phyloP scores from a whole-genome alignment of 345 rosid genomes.

The Mallotus nudiflorus region DNA sequence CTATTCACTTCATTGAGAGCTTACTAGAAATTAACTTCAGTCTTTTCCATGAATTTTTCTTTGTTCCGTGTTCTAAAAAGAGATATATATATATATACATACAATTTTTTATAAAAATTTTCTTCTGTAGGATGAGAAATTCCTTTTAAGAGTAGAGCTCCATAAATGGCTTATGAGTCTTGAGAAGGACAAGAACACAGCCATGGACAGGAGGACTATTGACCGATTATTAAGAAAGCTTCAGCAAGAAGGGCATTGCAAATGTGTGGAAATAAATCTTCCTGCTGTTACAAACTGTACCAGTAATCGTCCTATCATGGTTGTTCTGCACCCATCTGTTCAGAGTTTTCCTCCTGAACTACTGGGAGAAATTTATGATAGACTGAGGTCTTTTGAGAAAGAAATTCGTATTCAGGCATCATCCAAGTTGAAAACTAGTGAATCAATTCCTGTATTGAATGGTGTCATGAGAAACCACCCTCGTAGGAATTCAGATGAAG shows the following conservation, averaged over 20 bases:
- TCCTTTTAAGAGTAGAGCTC: constrained; percentile 74
- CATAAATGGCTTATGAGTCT: constrained; percentile 75
- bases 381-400: constrained; percentile 75
- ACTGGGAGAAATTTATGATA: constrained; percentile 65
- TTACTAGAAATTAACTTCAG: constrained; percentile 4
- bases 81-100: too few species aligned
- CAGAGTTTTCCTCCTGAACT: constrained; percentile 56
- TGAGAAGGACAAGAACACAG: constrained; percentile 74
- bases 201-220: constrained; percentile 78
- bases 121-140: constrained; percentile 65
- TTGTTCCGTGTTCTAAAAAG: background rate
- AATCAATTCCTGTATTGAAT: constrained; percentile 64
- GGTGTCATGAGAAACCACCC: constrained; percentile 64
- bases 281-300: constrained; percentile 85
- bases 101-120: constrained; percentile 8
- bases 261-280: constrained; percentile 53
- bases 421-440: constrained; percentile 48
- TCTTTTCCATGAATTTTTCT: constrained; percentile 14
- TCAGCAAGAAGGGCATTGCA: constrained; percentile 83
- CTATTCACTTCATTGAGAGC: constrained; percentile 16
- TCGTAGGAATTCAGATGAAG: constrained; percentile 45
- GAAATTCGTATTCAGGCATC: constrained; percentile 65
- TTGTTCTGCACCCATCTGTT: constrained; percentile 80
- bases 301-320: constrained; percentile 52
- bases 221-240: constrained; percentile 72